Conservation (phyloP, 495 filamentous ascomycete genomes). For the Penicillium antarcticum region DNA sequence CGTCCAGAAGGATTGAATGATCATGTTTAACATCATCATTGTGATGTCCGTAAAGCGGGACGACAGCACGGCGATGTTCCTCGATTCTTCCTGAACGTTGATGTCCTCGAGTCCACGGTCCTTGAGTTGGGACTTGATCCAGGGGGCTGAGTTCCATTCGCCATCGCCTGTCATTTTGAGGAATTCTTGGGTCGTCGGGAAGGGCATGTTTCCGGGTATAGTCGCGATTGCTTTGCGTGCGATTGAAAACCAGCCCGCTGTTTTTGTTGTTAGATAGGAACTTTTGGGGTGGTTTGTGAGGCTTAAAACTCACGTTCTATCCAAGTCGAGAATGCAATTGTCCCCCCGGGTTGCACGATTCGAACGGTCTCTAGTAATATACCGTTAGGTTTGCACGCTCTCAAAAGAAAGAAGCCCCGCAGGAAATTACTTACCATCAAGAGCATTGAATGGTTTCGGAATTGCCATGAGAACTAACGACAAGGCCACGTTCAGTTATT, state of each 20-base stretch:
- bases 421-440: conserved; percentile 35
- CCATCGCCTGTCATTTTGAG: conserved; percentile 16
- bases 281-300: too few species aligned
- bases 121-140: conserved; percentile 30
- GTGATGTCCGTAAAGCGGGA: conserved; percentile 28
- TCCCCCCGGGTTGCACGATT: conserved; percentile 36
- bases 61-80: conserved; percentile 15
- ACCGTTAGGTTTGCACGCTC: background rate
- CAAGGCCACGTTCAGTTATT: background rate
- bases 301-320: conserved; percentile 25
- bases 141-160: conserved; percentile 28
- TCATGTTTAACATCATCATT: conserved; percentile 25
- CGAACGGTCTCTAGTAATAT: conserved; percentile 27
- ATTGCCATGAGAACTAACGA: conserved; percentile 26
- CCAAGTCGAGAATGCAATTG: conserved; percentile 34
- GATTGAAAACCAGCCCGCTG: conserved; percentile 32
- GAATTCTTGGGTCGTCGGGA: conserved; percentile 28
- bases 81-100: conserved; percentile 19
- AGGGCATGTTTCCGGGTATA: conserved; percentile 24
- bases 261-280: conserved; percentile 3
- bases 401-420: too few species aligned
- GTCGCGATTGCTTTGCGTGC: conserved; percentile 22
- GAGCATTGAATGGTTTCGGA: conserved; percentile 19
- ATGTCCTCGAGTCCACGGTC: conserved; percentile 29
- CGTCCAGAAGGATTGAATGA: conserved; percentile 30